phyloP scores from a whole-genome alignment of 23 red algal species.

The Gracilaria gracilis region DNA sequence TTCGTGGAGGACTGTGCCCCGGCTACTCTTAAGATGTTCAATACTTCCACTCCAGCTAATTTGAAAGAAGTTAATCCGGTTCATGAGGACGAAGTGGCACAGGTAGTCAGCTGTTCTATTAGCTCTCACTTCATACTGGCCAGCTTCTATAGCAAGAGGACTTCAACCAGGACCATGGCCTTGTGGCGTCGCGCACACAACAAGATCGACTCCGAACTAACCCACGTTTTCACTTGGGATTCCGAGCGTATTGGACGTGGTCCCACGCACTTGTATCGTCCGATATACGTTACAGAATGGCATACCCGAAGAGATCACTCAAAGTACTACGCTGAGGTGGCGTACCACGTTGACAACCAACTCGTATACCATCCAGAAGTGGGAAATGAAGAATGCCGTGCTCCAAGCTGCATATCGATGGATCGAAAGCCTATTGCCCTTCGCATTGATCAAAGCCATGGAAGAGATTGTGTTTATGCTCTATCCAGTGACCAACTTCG shows the following conservation, averaged over 20 bases:
- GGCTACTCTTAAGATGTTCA: slow-evolving; percentile 10
- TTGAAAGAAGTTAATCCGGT: slow-evolving; percentile 6
- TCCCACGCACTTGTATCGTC: neutral
- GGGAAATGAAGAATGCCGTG: neutral
- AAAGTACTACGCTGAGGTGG: neutral
- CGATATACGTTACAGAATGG: slow-evolving; percentile 19
- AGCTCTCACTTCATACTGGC: slow-evolving; percentile 35
- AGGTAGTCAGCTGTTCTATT: slow-evolving; percentile 7
- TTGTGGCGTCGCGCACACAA: slow-evolving; percentile 13
- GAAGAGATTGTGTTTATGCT: slow-evolving; percentile 9
- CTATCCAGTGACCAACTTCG: neutral
- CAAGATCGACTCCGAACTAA: slow-evolving; percentile 32
- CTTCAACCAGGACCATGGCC: neutral
- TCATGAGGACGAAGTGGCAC: neutral
- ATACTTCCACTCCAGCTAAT: neutral
- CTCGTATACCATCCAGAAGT: slow-evolving; percentile 1
- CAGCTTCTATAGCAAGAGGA: slow-evolving; percentile 3
- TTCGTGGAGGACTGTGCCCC: slow-evolving; percentile 9
- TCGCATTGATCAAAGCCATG: slow-evolving; percentile 28
- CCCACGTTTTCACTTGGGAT: neutral
- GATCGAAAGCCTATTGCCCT: neutral
- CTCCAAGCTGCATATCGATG: neutral
- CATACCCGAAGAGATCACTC: neutral
- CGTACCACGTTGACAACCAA: slow-evolving; percentile 21
- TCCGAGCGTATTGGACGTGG: neutral